Conservation (phyloP, 345 rosid species). For the Gossypium arboreum region DNA sequence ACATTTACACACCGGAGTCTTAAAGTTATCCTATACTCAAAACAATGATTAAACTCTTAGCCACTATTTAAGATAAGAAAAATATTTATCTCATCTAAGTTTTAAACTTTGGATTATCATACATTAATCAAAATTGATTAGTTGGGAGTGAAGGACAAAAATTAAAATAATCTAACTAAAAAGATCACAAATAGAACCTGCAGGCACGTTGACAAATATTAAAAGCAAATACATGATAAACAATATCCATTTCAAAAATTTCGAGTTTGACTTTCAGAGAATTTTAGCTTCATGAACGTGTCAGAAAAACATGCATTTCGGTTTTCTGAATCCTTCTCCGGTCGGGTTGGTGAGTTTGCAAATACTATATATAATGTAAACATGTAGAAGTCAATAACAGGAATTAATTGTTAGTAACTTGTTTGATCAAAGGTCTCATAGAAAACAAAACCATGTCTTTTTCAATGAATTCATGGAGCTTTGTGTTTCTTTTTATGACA, state of each 20-base stretch:
- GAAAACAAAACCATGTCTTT: background rate
- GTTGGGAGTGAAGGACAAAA: background rate
- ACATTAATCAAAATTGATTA: background rate
- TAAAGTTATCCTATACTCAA: fast-evolving
- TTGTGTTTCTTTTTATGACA: background rate
- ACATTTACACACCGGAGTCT: fast-evolving
- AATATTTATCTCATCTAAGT: too few species aligned
- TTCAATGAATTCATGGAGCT: background rate
- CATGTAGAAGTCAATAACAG: background rate
- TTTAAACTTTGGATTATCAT: too few species aligned
- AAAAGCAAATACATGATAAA: background rate
- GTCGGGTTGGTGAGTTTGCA: background rate
- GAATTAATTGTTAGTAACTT: background rate
- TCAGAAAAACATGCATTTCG: background rate
- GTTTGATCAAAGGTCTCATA: background rate
- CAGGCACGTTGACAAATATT: background rate
- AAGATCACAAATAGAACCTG: background rate
- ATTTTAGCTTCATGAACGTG: background rate
- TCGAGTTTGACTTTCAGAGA: background rate
- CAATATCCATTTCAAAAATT: background rate
- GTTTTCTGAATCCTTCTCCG: background rate
- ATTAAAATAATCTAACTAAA: background rate
- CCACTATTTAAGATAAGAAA: too few species aligned
- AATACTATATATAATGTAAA: background rate
- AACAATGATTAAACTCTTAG: too few species aligned